Evolutionary conservation across 306 rosid species (phyloP), one percentile per base, ranked within the genome.

Genomic region (Vigna nakashimae): DNA sequence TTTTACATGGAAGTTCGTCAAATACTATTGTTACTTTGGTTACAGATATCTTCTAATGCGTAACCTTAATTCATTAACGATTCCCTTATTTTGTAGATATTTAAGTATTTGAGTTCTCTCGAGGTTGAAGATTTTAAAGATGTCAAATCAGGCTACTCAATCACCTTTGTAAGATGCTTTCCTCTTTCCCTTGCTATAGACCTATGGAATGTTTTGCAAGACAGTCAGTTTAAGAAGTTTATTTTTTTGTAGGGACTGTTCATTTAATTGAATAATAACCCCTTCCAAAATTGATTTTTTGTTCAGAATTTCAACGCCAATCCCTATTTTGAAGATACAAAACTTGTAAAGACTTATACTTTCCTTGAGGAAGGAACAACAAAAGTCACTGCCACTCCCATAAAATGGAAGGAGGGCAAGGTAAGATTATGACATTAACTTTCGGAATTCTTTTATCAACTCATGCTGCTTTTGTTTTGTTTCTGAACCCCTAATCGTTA

Each of bases 331-430:
- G 99, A 95, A 86, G 91, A 92, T 64, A 67, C 88, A 13, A 90
- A 89, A 86, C 88, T 95, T 77, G 83, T 91, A 18, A 95, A 92
- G 90, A 85, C 97, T 59, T 92, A 74, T 83, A 91, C 90, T 75
- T 92, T 91, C 84, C 97, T 76, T 76, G 99, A 95, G 71, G 98
- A 95, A 70, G 97, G 95, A 84, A 87, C 95, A 9, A 90, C 92
- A 45, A 92, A 89, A 82, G 80, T 95, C 42, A 84, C 87, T 63
- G 96, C 96, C 15, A 91, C 99, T 12, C 86, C 98, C 51, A 95
- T 95, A 51, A 89, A 86, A 80, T 95, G 99, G 99, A 95, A 88
- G 79, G 98, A 95, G 80, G 99, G 96, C 72, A 91, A 88, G 96
- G 99, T 91, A 83, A 83, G 83, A 46, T 67, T 32, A 38, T 13